Conservation (phyloP, 805 yeast genomes). For the Candida jianshihensis region DNA sequence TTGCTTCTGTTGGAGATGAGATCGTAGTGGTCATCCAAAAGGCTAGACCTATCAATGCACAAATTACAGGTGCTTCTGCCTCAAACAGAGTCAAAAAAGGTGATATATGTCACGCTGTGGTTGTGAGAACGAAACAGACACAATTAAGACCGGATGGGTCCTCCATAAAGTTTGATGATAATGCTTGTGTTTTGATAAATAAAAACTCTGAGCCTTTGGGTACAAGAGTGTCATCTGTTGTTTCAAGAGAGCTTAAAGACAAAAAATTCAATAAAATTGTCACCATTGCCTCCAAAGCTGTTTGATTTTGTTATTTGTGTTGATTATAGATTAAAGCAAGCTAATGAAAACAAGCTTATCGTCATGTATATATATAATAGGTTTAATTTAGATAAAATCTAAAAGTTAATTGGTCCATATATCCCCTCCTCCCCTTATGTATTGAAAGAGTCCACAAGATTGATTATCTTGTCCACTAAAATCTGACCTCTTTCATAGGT, state of each 20-base stretch:
- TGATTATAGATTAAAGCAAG: too few relatives aligned
- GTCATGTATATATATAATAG: slow-evolving; percentile 5
- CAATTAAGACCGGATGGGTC: slow-evolving; percentile 80
- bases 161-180: slow-evolving; percentile 82
- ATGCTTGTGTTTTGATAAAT: slow-evolving; percentile 92
- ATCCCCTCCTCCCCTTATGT: background rate
- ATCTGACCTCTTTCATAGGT: slow-evolving; percentile 6
- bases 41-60: slow-evolving; percentile 70
- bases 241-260: slow-evolving; percentile 83
- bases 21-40: slow-evolving; percentile 92
- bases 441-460: slow-evolving; percentile 13
- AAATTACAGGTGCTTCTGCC: slow-evolving; percentile 65
- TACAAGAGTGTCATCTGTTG: slow-evolving; percentile 83
- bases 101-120: slow-evolving; percentile 91
- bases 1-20: slow-evolving; percentile 84
- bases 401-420: too few relatives aligned
- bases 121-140: slow-evolving; percentile 84
- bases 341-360: background rate
- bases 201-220: slow-evolving; percentile 93
- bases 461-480: slow-evolving; percentile 7
- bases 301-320: slow-evolving; percentile 25
- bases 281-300: slow-evolving; percentile 83
- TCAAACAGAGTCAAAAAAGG: slow-evolving; percentile 86
- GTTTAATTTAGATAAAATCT: too few relatives aligned
- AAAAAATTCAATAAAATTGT: slow-evolving; percentile 80